A percentile compares a stretch with the other conserved stretches of the same genome.
phyloP scores from a whole-genome alignment of 2,329 filamentous ascomycete species.

The Chrysosphaeria jannelii region DNA sequence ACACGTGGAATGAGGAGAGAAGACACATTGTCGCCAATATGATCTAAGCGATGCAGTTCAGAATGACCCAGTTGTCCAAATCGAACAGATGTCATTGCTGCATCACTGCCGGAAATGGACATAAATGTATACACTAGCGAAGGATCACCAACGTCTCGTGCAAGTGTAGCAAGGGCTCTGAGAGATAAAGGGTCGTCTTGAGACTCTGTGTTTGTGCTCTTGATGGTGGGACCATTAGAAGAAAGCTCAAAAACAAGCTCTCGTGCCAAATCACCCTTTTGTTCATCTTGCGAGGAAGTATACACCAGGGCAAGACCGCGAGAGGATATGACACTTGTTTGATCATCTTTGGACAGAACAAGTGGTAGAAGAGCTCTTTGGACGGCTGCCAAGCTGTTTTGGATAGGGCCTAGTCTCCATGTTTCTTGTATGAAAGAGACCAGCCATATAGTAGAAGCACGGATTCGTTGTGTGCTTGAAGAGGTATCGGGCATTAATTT shows the following conservation, averaged over 20 bases:
- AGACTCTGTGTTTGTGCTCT: conserved; percentile 50
- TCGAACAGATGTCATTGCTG: too few species aligned
- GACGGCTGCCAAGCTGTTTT: conserved; percentile 42
- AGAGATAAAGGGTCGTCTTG: conserved; percentile 85
- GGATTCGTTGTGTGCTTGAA: conserved; percentile 67
- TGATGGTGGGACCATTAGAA: conserved; percentile 44
- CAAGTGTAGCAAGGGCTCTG: conserved; percentile 84
- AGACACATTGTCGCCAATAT: too few species aligned
- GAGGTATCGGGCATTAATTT: too few species aligned
- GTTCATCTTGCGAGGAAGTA: too few species aligned
- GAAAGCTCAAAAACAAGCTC: conserved; percentile 79
- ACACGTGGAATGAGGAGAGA: too few species aligned
- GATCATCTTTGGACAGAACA: too few species aligned
- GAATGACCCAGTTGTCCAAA: too few species aligned
- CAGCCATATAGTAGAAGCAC: conserved; percentile 81
- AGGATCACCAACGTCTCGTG: conserved; percentile 89
- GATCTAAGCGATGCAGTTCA: too few species aligned
- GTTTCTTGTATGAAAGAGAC: conserved; percentile 78
- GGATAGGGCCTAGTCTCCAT: conserved; percentile 45
- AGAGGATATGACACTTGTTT: too few species aligned
- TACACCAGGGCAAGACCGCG: conserved; percentile 73
- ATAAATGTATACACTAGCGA: conserved; percentile 96
- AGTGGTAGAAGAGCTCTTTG: conserved; percentile 74
- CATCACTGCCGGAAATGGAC: too few species aligned
- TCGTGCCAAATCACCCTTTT: conserved; percentile 55